Conservation (phyloP, 164 flowering plant species). For the Liquidambar formosana region DNA sequence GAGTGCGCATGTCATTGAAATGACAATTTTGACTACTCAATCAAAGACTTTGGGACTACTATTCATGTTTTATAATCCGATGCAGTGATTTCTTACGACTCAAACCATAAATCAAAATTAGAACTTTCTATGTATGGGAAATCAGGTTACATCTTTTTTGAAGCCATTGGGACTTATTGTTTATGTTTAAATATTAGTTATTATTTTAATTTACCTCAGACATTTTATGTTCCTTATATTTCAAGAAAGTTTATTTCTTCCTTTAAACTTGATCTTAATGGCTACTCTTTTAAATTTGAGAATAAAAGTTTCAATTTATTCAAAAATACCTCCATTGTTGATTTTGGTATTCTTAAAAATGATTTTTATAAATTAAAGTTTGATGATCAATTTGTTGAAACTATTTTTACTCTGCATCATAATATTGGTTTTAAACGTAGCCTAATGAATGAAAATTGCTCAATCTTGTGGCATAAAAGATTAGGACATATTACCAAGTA, state of each 20-base stretch:
- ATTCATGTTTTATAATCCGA: slow-evolving; percentile 6
- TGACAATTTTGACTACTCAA: too few relatives aligned
- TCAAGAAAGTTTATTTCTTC: slow-evolving; percentile 7
- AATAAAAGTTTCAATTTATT: slow-evolving; percentile 12
- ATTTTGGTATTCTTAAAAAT: slow-evolving; percentile 15
- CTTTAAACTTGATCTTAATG: slow-evolving; percentile 1
- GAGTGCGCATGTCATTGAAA: too few relatives aligned
- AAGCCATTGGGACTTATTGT: slow-evolving; percentile 17
- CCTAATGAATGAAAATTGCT: slow-evolving; percentile 4
- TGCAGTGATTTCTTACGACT: slow-evolving; percentile 22
- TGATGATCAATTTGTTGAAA: neutral
- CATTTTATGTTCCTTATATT: slow-evolving; percentile 11
- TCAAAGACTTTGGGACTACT: slow-evolving; percentile 2
- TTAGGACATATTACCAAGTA: slow-evolving; percentile 22
- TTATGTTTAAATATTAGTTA: slow-evolving; percentile 5
- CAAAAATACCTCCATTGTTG: slow-evolving; percentile 6
- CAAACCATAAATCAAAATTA: slow-evolving; percentile 14
- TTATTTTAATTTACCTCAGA: slow-evolving; percentile 7
- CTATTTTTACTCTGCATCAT: slow-evolving; percentile 1
- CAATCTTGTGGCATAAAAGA: slow-evolving; percentile 17
- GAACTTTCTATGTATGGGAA: slow-evolving; percentile 11
- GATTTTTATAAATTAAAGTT: slow-evolving; percentile 12
- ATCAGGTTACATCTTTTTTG: slow-evolving; percentile 4
- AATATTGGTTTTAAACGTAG: slow-evolving; percentile 17
- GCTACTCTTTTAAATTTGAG: slow-evolving; percentile 7